Evolutionary conservation across 2,329 filamentous ascomycete species (phyloP), one percentile per base, ranked within the genome.

Genomic region (Byssoonygena ceratinophila): DNA sequence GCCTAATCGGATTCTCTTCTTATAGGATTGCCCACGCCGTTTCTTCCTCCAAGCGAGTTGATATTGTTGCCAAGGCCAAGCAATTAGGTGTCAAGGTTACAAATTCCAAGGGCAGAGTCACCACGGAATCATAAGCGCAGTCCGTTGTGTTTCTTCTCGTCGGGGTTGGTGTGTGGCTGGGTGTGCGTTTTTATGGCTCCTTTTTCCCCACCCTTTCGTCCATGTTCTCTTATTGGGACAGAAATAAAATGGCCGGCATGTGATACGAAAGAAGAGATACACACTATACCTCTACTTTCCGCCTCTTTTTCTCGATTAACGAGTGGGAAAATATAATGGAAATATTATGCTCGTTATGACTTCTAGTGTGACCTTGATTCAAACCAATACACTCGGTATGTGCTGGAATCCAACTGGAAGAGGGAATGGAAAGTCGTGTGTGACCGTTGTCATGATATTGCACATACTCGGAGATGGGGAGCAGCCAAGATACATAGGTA

Each of bases 41-140:
- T 74, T 98, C 92, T 59, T 94, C 92, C 72, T 82, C 91, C 77
- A 98, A 98, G 87, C 84, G 92, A 76, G 84, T 98, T 76, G 90
- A 96, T 70, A 98, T 98, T 77, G 83, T 98, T 69, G 81, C 87
- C 71, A 87, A 91, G 75, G 92, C 92, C 63, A 97, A 97, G 87
- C 85, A 94, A 77, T 79, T 98, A 71, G 88, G 90, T 71, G 92
- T 98, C 74, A 98, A 98, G 87, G 91, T 98, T 74, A 98, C 92
- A 73, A 98, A 98, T 82, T 76, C 87, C 77, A 95, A 96, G 87
- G 92, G 90, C 71, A 94, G 91, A 82, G 85, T 98, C 74, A 95
- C 91, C 68, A 95, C 89, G 66, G 92, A 98, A 83, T 78, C 57
- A 43, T 59, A 59, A 54, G 53, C 46, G 41, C 20, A 11, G 23